Evolutionary conservation across 768 basidiomycete species (phyloP).

Genomic region (Chalciporus sphaerocephalus): DNA sequence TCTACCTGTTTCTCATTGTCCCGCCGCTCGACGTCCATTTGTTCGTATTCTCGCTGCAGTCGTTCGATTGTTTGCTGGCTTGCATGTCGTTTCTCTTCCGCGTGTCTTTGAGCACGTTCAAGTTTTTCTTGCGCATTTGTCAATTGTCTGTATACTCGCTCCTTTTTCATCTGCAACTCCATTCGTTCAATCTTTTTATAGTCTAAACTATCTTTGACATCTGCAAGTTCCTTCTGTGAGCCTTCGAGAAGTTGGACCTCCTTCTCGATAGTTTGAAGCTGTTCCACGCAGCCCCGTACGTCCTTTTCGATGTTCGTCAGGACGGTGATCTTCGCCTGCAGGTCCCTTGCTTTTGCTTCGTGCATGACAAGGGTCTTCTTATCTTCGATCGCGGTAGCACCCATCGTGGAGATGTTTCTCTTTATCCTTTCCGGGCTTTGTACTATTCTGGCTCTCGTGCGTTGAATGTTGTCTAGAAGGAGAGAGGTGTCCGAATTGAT

Average conservation of each 20-base stretch:
- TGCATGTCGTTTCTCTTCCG: conserved; percentile 73
- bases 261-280: conserved; percentile 69
- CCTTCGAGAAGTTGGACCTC: conserved; percentile 60
- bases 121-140: conserved; percentile 80
- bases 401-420: conserved; percentile 77
- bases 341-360: conserved; percentile 72
- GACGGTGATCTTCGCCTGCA: conserved; percentile 68
- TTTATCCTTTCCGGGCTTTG: conserved; percentile 90
- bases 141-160: conserved; percentile 81
- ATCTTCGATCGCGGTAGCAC: conserved; percentile 60
- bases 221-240: conserved; percentile 62
- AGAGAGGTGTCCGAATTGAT: conserved; percentile 57
- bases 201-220: conserved; percentile 64
- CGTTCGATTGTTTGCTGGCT: conserved; percentile 71
- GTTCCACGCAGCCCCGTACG: conserved; percentile 65
- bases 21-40: conserved; percentile 70
- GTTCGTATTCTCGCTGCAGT: conserved; percentile 72
- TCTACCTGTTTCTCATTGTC: conserved; percentile 79
- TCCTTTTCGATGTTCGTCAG: conserved; percentile 76
- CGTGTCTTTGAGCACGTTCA: conserved; percentile 70
- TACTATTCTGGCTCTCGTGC: conserved; percentile 73
- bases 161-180: conserved; percentile 61
- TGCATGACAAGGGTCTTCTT: conserved; percentile 59
- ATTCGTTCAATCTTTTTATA: conserved; percentile 72
- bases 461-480: conserved; percentile 55